Conservation (phyloP, 768 basidiomycete genomes). For the Hemileccinum impolitum region DNA sequence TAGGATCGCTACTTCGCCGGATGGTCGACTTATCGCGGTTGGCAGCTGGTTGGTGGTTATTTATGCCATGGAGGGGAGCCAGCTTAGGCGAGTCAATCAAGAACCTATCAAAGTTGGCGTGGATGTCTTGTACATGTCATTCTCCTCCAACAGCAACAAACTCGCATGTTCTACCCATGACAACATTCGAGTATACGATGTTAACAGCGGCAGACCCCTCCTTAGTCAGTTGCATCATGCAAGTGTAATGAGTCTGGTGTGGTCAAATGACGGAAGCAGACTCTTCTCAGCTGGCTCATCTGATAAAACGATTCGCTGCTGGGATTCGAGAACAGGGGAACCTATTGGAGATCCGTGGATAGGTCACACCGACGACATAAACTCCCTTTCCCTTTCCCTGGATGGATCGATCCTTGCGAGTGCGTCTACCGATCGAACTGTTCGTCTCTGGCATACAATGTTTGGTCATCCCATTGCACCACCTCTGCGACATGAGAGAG, state of each 20-base stretch:
- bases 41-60: neutral
- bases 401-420: conserved; percentile 5
- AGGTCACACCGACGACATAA: conserved; percentile 7
- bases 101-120: neutral
- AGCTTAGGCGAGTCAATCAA: neutral
- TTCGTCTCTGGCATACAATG: conserved; percentile 2
- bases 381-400: neutral
- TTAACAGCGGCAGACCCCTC: neutral
- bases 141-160: conserved; percentile 3
- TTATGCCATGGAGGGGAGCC: neutral
- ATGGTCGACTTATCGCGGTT: neutral
- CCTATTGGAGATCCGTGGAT: conserved; percentile 6
- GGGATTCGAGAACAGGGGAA: neutral
- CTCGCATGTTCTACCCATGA: neutral
- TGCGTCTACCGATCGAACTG: neutral
- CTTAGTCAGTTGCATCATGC: neutral
- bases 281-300: neutral
- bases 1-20: neutral
- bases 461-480: neutral
- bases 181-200: neutral
- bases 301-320: conserved; percentile 4
- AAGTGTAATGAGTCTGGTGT: conserved; percentile 6
- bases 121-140: neutral
- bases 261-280: conserved; percentile 12
- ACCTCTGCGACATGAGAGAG: neutral